Evolutionary conservation across 176 grass and related monocot species (phyloP), one percentile per base, ranked within the genome.

Genomic region (Eleusine indica): DNA sequence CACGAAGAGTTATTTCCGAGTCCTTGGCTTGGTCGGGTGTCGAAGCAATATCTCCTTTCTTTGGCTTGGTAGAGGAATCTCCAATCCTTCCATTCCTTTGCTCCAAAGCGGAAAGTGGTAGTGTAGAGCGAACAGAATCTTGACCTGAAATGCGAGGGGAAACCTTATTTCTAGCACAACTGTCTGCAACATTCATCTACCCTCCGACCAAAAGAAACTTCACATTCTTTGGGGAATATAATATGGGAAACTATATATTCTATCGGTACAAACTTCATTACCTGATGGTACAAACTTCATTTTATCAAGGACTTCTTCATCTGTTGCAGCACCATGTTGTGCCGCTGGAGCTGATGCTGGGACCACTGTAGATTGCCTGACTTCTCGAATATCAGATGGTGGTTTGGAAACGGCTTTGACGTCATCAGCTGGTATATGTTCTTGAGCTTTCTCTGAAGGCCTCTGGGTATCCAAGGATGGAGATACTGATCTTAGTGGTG

Each of bases 371-470:
- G 77, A 6, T 10, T 70, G 43, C 40, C 11, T 41, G 14, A 13
- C 51, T 28, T 82, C 41, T 82, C 44, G 13, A 82, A 70, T 32
- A 61, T 3, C 19, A 70, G 85, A 63, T 30, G 85, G n/a, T 79
- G n/a, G 44, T 79, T 51, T 29, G 3, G 30, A 67, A 54, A 47
- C 13, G 41, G 16, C 2, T 67, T 86, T 32, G 5, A 41, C 74
- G 46, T 71, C 19, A 3, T 80, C 77, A 80, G 58, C 32, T 35
- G 32, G 62, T 67, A 43, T 5, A 12, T 80, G 49, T 74, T 74
- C 42, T 46, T 19, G 41, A 68, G 67, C 38, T 56, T 86, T 46
- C 12, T 28, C 61, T 47, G 16, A 42, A 73, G 57, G 46, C 32
- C 14, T 37, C 19, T 56, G 35, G 32, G 46, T n/a, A 67, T 38